A percentile compares a stretch with the other conserved stretches of the same genome.
Conservation (phyloP, 164 flowering plant species). For the Aristolochia californica region DNA sequence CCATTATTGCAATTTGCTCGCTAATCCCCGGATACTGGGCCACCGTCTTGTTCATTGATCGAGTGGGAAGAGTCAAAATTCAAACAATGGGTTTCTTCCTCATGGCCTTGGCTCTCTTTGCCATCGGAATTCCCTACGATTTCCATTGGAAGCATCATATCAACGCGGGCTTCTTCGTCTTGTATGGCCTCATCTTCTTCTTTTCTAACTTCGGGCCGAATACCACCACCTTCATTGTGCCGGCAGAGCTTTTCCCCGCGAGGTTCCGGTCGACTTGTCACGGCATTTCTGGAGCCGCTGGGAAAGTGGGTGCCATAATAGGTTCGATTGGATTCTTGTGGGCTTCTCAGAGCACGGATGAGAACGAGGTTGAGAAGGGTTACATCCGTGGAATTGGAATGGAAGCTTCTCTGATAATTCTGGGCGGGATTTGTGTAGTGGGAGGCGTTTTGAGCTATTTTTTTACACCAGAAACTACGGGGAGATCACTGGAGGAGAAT, state of each 20-base stretch:
- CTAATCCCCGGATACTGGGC: conserved; percentile 33
- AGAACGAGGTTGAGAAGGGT: conserved; percentile 3
- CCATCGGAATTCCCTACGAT: conserved; percentile 12
- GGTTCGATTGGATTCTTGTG: conserved; percentile 17
- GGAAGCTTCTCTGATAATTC: conserved; percentile 8
- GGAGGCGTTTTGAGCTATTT: conserved; percentile 7
- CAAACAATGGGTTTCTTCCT: conserved; percentile 32
- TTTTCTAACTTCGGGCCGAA: conserved; percentile 19
- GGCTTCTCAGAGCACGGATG: conserved; percentile 9
- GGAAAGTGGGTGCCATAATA: conserved; percentile 11
- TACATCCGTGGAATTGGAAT: conserved; percentile 11
- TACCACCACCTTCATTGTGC: conserved; percentile 14
- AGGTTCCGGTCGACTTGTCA: conserved; percentile 13
- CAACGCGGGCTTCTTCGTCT: conserved; percentile 5
- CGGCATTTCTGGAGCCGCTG: conserved; percentile 12
- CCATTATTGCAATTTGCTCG: conserved; percentile 25
- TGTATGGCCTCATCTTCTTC: conserved; percentile 15
- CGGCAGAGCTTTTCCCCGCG: conserved; percentile 17
- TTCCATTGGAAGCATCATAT: conserved; percentile 2
- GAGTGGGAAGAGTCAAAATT: conserved; percentile 18
- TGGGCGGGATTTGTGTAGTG: conserved; percentile 2
- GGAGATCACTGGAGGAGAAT: conserved; percentile 14
- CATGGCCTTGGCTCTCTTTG: conserved; percentile 29
- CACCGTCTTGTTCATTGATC: conserved; percentile 25
- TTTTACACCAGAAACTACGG: conserved; percentile 16